A percentile compares a stretch with the other conserved stretches of the same genome.
These are phyloP conservation scores for Luffa acutangula DNA, from an alignment of 306 rosid genomes.

Conservation along the genomic window DNA sequence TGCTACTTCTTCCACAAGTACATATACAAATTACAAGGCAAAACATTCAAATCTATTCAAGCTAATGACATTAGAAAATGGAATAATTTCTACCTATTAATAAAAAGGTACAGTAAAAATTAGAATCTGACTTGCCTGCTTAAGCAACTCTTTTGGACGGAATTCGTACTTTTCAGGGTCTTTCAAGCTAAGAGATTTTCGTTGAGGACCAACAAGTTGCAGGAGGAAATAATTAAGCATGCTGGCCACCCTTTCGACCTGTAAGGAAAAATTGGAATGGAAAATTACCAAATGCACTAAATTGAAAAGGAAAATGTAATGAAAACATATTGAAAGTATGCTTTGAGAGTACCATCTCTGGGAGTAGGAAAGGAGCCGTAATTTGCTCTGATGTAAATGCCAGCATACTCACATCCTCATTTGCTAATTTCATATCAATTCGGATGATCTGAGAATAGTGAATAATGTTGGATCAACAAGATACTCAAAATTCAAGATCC, in stretches of 20 bases:
- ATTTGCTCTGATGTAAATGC: slow-evolving; percentile 91
- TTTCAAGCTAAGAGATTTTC: slow-evolving; percentile 86
- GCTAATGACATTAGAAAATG: not conserved
- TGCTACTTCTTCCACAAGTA: not conserved
- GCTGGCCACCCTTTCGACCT: slow-evolving; percentile 99
- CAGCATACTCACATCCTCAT: slow-evolving; percentile 93
- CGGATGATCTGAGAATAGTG: slow-evolving; percentile 60
- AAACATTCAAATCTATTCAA: not conserved
- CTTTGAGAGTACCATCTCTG: slow-evolving; percentile 67
- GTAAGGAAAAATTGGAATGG: slow-evolving; percentile 7
- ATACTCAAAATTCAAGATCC: slow-evolving; percentile 10
- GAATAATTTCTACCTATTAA: not conserved
- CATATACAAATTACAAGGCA: not conserved
- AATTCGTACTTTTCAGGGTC: slow-evolving; percentile 97
- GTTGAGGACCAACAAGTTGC: slow-evolving; percentile 97
- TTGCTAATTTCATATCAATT: slow-evolving; percentile 95
- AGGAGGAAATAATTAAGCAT: slow-evolving; percentile 96
- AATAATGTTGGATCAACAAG: slow-evolving; percentile 15
- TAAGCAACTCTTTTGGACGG: slow-evolving; percentile 86
- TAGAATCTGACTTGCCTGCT: slow-evolving; percentile 42
- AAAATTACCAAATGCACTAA: not conserved
- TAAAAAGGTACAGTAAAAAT: not conserved
- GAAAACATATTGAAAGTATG: not conserved
- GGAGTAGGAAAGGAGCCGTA: slow-evolving; percentile 90
- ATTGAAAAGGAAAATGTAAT: not conserved